Conservation (phyloP, 1,139 yeast genomes). For the Sugiyamaella castrensis region DNA sequence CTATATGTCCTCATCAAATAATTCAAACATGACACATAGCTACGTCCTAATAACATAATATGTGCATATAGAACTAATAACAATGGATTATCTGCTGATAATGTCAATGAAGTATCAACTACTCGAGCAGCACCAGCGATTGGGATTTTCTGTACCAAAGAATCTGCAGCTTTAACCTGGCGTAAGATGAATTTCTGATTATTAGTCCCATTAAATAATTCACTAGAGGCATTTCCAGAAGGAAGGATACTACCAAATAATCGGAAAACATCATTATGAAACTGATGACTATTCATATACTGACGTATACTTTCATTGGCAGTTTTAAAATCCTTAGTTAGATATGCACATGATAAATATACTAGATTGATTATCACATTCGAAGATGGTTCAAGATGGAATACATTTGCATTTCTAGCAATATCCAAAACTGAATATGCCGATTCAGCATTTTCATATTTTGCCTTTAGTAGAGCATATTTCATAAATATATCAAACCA, state of each 20-base stretch:
- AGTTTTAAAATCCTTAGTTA: slow-evolving; percentile 50
- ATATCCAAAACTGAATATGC: slow-evolving; percentile 69
- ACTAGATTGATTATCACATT: slow-evolving; percentile 61
- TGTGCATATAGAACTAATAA: slow-evolving; percentile 75
- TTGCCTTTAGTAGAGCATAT: slow-evolving; percentile 63
- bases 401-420: slow-evolving; percentile 44
- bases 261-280: slow-evolving; percentile 65
- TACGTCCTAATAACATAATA: slow-evolving; percentile 75
- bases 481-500: slow-evolving; percentile 89
- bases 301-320: slow-evolving; percentile 58
- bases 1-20: slow-evolving; percentile 53
- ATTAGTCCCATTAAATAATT: slow-evolving; percentile 66
- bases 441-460: slow-evolving; percentile 60
- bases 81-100: slow-evolving; percentile 56
- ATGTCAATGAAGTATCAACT: slow-evolving; percentile 45
- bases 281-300: slow-evolving; percentile 66
- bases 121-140: slow-evolving; percentile 80
- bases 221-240: slow-evolving; percentile 58
- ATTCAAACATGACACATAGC: slow-evolving; percentile 72
- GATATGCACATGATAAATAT: slow-evolving; percentile 62
- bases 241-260: slow-evolving; percentile 66
- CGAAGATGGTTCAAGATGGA: slow-evolving; percentile 12
- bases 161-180: slow-evolving; percentile 85
- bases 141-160: slow-evolving; percentile 50
- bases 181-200: slow-evolving; percentile 88